Evolutionary conservation across 306 rosid species (phyloP), one percentile per base, ranked within the genome.

Genomic region (Vigna unguiculata): DNA sequence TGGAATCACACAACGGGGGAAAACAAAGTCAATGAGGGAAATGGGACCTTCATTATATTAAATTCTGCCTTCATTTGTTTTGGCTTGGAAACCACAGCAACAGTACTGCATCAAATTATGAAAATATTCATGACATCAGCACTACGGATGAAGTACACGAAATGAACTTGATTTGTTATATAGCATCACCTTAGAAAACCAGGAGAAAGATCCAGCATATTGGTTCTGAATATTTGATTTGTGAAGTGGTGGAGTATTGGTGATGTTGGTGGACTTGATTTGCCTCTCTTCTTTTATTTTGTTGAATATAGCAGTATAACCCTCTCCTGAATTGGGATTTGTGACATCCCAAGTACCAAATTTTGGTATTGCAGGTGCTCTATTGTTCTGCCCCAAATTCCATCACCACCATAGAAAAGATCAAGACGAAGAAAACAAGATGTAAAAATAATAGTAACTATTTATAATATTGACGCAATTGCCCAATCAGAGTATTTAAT

Each of bases 301-400:
- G 59, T 7, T 43, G 61, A 81, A 81, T 21, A 69, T 69, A 4
- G 71, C 78, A 11, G 68, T 60, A 32, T 81, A 81, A 28, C 62
- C 85, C 45, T 81, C 85, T 75, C 81, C 81, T 28, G 78, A 81
- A 20, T 61, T 76, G 1, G 81, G 85, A 68, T 76, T 71, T 19
- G 12, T 69, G 0, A 52, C 81, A 76, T 81, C 78, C 85, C 85
- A 81, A 14, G 14, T n/a, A 28, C 85, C 81, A 53, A 81, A 81
- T 81, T 76, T 66, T 1, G 85, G 85, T 51, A 60, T 32, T 51
- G 68, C n/a, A 4, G 78, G 21, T 60, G 41, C 72, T 40, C 21
- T 8, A 41, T 69, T 54, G 1, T 59, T 62, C 84, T 74, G 65
- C 48, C 17, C 24, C 36, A 28, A 28, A 28, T 28, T 28, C 4